phyloP scores from a whole-genome alignment of 2,329 filamentous ascomycete genomes.

The Xylaria digitata region DNA sequence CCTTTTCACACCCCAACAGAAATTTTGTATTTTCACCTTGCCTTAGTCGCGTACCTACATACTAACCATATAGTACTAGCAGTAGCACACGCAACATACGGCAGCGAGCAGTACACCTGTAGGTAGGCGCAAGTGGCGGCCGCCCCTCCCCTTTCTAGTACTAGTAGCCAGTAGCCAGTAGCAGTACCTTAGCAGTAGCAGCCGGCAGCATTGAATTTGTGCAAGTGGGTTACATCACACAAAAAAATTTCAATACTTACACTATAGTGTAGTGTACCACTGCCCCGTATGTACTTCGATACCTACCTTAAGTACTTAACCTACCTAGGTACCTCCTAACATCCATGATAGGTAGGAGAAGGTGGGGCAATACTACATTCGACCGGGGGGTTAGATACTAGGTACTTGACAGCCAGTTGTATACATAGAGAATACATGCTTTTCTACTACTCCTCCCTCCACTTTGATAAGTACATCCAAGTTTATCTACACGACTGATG shows the following conservation, averaged over 20 bases:
- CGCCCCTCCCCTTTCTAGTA: background rate
- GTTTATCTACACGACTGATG: background rate
- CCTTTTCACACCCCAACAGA: slow-evolving; percentile 43
- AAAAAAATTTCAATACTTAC: slow-evolving; percentile 21
- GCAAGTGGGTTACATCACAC: slow-evolving; percentile 26
- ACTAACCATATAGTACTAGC: too few species aligned
- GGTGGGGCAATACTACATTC: slow-evolving; percentile 5
- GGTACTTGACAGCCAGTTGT: background rate
- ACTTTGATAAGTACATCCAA: background rate
- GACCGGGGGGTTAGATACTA: too few species aligned
- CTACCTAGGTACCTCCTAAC: background rate
- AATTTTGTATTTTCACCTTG: slow-evolving; percentile 47
- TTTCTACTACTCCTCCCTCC: too few species aligned
- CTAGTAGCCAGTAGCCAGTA: slow-evolving; percentile 15
- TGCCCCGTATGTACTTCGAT: too few species aligned
- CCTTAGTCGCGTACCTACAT: slow-evolving; percentile 42
- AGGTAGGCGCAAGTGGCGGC: background rate
- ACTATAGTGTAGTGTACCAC: too few species aligned
- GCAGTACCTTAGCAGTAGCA: background rate
- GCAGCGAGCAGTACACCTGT: background rate
- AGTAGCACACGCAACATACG: background rate
- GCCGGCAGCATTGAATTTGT: slow-evolving; percentile 20
- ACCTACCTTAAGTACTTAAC: too few species aligned
- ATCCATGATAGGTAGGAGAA: too few species aligned
- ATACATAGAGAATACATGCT: background rate